phyloP scores from a whole-genome alignment of 2,329 filamentous ascomycete genomes.

The Cladophialophora carrionii region DNA sequence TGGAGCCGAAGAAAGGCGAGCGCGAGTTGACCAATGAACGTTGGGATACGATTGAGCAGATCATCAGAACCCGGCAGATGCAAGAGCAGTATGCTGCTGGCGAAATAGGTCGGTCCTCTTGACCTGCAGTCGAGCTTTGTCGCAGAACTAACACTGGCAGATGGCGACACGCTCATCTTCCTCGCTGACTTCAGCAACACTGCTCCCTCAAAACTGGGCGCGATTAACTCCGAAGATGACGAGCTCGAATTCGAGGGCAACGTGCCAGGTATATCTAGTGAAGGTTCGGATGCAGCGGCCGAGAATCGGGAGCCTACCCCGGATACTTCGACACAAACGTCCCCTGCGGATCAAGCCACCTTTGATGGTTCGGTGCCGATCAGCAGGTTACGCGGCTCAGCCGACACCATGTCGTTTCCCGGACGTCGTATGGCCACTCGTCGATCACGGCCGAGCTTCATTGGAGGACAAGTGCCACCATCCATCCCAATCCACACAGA shows the following conservation, averaged over 20 bases:
- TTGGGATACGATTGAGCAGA: constrained; percentile 35
- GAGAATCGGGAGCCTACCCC: constrained; percentile 18
- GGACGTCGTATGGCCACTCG: constrained; percentile 5
- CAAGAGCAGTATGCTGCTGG: constrained; percentile 36
- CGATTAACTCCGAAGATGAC: constrained; percentile 24
- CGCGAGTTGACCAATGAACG: constrained; percentile 31
- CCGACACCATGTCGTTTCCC: not conserved
- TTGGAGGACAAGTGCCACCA: not conserved
- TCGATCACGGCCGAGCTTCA: constrained; percentile 11
- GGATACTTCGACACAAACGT: constrained; percentile 16
- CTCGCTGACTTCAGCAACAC: constrained; percentile 26
- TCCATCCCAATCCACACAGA: constrained; percentile 11
- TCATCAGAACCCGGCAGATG: constrained; percentile 32
- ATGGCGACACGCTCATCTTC: constrained; percentile 34
- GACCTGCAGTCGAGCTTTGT: not conserved
- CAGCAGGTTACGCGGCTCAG: constrained; percentile 16
- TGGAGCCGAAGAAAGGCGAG: constrained; percentile 35
- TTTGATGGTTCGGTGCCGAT: constrained; percentile 1
- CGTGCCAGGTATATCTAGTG: constrained; percentile 7
- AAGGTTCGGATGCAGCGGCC: constrained; percentile 15
- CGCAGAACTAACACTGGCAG: constrained; percentile 23
- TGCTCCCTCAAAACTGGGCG: constrained; percentile 11
- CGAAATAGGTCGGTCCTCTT: constrained; percentile 34
- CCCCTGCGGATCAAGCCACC: constrained; percentile 17
- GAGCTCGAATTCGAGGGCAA: not conserved